A percentile compares a stretch with the other conserved stretches of the same genome.
Conservation (phyloP, 192 early-diverging fungal species). For the Irineochytrium annulatum region DNA sequence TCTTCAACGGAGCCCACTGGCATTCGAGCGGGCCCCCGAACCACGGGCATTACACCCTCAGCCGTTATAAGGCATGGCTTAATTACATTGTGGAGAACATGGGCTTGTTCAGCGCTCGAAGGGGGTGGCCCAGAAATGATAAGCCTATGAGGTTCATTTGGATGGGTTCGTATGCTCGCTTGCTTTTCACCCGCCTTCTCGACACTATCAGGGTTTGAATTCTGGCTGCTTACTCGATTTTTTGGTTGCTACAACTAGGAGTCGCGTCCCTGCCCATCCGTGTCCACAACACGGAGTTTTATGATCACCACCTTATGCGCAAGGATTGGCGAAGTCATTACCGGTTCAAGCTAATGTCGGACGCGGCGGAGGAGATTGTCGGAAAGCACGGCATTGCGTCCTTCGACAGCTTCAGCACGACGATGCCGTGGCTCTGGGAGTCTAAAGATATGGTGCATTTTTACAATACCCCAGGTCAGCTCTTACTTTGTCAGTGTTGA, state of each 20-base stretch:
- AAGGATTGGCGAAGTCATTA: slow-evolving; percentile 18
- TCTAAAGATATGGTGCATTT: not conserved
- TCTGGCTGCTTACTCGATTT: too few relatives aligned
- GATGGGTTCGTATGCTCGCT: not conserved
- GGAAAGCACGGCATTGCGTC: not conserved
- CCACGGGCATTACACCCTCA: slow-evolving; percentile 11
- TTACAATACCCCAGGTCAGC: slow-evolving; percentile 6
- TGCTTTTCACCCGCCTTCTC: too few relatives aligned
- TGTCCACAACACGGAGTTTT: not conserved
- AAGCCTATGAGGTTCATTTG: not conserved
- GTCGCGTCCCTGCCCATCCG: not conserved
- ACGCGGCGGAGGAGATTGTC: slow-evolving; percentile 3
- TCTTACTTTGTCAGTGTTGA: not conserved
- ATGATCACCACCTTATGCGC: not conserved
- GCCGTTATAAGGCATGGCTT: slow-evolving; percentile 2
- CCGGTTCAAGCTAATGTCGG: slow-evolving; percentile 10
- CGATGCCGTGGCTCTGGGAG: not conserved
- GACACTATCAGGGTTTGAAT: too few relatives aligned
- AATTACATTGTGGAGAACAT: not conserved
- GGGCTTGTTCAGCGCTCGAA: too few relatives aligned
- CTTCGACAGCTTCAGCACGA: not conserved
- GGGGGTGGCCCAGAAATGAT: too few relatives aligned
- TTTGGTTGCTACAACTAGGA: not conserved
- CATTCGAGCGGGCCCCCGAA: too few relatives aligned
- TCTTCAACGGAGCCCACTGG: too few relatives aligned